phyloP scores from a whole-genome alignment of 805 yeast genomes.

The Ogataea chonburiensis region DNA sequence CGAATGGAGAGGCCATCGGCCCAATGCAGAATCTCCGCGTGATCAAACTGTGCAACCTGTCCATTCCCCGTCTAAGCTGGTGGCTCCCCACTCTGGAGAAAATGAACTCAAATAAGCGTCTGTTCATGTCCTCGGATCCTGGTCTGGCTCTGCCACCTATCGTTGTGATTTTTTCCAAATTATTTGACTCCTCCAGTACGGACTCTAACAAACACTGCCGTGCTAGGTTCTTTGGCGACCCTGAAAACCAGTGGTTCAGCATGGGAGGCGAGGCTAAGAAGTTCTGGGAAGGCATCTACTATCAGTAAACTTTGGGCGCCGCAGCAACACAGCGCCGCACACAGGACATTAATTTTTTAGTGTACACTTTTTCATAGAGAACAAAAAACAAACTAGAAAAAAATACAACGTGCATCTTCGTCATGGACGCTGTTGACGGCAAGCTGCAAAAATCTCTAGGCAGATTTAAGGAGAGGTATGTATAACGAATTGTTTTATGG shows the following conservation, averaged over 20 bases:
- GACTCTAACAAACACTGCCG: conserved; percentile 15
- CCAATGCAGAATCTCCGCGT: conserved; percentile 15
- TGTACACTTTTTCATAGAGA: conserved; percentile 7
- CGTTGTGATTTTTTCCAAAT: conserved; percentile 31
- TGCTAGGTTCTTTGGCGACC: conserved; percentile 25
- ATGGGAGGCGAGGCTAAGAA: conserved; percentile 18
- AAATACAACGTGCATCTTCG: not conserved
- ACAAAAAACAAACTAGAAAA: conserved; percentile 1
- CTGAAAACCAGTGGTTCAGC: conserved; percentile 18
- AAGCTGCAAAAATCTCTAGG: conserved; percentile 60
- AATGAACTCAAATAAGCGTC: conserved; percentile 15
- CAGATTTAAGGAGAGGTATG: conserved; percentile 53
- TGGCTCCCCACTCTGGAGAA: conserved; percentile 27
- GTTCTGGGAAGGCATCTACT: conserved; percentile 19
- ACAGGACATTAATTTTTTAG: conserved; percentile 1
- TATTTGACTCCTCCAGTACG: conserved; percentile 32
- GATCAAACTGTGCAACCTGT: conserved; percentile 21
- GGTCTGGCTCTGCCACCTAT: conserved; percentile 21
- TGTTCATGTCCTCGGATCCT: conserved; percentile 8
- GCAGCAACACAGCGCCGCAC: conserved; percentile 1
- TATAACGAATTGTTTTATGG: not conserved
- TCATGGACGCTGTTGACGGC: conserved; percentile 24
- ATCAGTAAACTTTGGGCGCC: conserved; percentile 10
- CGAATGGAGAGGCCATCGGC: conserved; percentile 4
- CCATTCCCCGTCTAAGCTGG: conserved; percentile 24